These are phyloP conservation scores for Mastigamoeba balamuthi DNA, from an alignment of 78 protist species.

Conservation along the genomic window DNA sequence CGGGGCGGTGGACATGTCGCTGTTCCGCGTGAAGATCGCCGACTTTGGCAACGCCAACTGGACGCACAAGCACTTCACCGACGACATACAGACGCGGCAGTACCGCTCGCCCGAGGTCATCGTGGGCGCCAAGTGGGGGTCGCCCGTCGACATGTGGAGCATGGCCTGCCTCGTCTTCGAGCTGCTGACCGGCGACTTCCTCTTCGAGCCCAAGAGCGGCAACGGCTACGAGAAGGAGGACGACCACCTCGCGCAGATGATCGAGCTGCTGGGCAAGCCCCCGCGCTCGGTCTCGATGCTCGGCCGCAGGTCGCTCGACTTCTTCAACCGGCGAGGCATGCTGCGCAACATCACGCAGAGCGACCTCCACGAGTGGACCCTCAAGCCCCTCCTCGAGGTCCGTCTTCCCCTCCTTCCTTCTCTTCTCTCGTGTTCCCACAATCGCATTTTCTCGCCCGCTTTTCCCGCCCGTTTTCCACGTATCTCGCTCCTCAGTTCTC, in stretches of 20 bases:
- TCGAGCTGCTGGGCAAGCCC: conserved; percentile 66
- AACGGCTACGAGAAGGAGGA: conserved; percentile 62
- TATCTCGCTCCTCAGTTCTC: too few relatives aligned
- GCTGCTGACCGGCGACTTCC: conserved; percentile 88
- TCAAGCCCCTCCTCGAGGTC: conserved; percentile 35
- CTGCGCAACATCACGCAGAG: conserved; percentile 57
- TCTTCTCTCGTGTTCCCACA: not conserved
- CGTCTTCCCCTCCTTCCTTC: not conserved
- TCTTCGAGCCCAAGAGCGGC: conserved; percentile 78
- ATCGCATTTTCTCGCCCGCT: not conserved
- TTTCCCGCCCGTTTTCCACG: not conserved
- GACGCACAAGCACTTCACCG: conserved; percentile 75
- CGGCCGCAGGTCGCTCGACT: conserved; percentile 24
- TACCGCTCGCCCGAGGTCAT: conserved; percentile 93
- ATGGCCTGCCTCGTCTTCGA: conserved; percentile 67
- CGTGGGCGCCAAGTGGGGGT: conserved; percentile 54
- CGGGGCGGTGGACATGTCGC: too few relatives aligned
- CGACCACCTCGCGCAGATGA: conserved; percentile 29
- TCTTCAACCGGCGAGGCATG: conserved; percentile 62
- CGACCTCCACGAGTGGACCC: conserved; percentile 59
- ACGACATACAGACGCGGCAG: conserved; percentile 95
- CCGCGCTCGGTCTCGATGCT: conserved; percentile 18
- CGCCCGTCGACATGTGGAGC: conserved; percentile 75
- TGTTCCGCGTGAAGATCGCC: too few relatives aligned
- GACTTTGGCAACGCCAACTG: conserved; percentile 98